Evolutionary conservation across 2,329 filamentous ascomycete species (phyloP).

Genomic region (Aspergillus sp.): DNA sequence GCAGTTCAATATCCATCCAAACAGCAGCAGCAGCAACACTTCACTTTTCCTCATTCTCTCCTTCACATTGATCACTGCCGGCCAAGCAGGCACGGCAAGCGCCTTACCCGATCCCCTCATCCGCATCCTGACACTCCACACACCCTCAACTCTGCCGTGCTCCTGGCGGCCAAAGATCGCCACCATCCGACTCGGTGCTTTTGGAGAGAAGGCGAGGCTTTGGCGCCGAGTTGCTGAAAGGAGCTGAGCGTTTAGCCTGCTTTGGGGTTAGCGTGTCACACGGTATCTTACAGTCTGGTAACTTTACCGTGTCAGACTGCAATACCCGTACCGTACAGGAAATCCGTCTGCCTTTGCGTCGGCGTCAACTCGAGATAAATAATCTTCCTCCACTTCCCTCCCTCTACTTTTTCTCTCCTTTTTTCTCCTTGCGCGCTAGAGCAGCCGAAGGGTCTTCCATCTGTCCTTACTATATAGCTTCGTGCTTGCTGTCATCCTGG

Average conservation of each 20-base stretch:
- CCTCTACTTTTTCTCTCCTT: neutral
- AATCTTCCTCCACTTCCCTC: neutral
- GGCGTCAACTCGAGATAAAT: constrained; percentile 11
- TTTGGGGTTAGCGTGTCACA: constrained; percentile 17
- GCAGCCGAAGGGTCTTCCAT: neutral
- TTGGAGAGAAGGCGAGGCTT: constrained; percentile 14
- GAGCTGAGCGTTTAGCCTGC: constrained; percentile 8
- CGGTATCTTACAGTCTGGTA: constrained; percentile 17
- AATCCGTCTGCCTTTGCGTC: constrained; percentile 1
- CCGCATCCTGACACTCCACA: constrained; percentile 63
- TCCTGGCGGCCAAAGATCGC: neutral
- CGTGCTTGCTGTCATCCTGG: neutral
- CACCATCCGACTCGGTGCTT: neutral
- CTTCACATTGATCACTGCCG: too few species aligned
- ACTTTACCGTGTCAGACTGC: constrained; percentile 10
- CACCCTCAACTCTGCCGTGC: constrained; percentile 57
- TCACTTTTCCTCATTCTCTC: neutral
- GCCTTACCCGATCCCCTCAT: neutral
- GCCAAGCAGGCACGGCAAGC: neutral
- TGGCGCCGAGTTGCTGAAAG: neutral
- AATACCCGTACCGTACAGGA: constrained; percentile 15
- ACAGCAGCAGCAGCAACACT: neutral
- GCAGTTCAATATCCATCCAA: neutral
- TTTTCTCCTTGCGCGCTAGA: neutral
- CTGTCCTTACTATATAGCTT: neutral